Conservation (phyloP, 2,329 filamentous ascomycete genomes). For the Aspergillus niger region DNA sequence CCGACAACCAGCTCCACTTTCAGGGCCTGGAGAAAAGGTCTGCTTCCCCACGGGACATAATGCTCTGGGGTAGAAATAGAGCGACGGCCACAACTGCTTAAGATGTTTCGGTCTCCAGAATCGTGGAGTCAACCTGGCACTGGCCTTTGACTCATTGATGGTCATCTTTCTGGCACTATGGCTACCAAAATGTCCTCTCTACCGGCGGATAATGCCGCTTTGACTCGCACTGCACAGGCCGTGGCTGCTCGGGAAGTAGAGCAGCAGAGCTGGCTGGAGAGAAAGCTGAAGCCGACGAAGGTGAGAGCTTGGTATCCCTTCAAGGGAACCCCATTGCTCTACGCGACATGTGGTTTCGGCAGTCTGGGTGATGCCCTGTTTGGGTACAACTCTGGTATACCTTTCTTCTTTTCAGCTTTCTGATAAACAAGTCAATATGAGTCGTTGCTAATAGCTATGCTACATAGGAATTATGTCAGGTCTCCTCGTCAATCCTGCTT, state of each 20-base stretch:
- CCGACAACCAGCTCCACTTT: not conserved
- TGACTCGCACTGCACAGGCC: no score
- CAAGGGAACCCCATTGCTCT: conserved; percentile 39
- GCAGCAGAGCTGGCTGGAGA: conserved; percentile 37
- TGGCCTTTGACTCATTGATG: no score
- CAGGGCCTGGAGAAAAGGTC: conserved; percentile 16
- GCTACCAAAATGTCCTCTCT: no score
- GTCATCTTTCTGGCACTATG: no score
- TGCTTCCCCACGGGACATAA: conserved; percentile 17
- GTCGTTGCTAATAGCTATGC: no score
- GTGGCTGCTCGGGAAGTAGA: conserved; percentile 1
- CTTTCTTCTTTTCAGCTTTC: not conserved
- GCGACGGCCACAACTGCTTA: conserved; percentile 1
- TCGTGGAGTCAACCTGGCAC: no score
- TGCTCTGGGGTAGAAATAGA: conserved; percentile 24
- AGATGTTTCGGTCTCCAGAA: no score
- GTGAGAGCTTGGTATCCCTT: conserved; percentile 41
- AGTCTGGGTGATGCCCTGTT: conserved; percentile 46
- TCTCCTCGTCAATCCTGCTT: conserved; percentile 43
- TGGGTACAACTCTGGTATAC: conserved; percentile 45
- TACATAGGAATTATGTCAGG: conserved; percentile 43
- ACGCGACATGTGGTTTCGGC: conserved; percentile 44
- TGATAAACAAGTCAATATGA: no score
- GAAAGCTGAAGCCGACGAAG: conserved; percentile 39
- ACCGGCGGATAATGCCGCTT: no score